phyloP scores from a whole-genome alignment of 345 rosid species.

The Boechera retrofracta region DNA sequence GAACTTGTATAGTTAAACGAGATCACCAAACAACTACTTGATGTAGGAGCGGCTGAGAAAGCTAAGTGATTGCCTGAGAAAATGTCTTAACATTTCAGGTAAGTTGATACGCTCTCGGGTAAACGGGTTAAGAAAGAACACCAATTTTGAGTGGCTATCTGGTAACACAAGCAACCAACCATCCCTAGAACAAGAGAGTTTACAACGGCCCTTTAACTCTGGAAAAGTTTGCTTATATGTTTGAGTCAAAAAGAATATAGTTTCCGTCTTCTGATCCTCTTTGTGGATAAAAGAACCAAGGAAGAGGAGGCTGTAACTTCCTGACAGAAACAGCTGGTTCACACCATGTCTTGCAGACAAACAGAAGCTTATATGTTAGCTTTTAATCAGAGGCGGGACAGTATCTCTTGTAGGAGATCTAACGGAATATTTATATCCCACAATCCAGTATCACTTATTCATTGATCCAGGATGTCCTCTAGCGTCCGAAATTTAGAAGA shows the following conservation, averaged over 20 bases:
- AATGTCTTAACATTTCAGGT: not conserved
- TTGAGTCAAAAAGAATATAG: not conserved
- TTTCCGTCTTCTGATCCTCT: not conserved
- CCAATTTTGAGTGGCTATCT: not conserved
- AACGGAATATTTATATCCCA: not conserved
- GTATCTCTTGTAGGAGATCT: not conserved
- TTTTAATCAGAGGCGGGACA: slow-evolving; percentile 15
- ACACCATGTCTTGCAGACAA: slow-evolving; percentile 18
- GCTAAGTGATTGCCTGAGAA: too few species aligned
- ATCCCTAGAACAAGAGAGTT: not conserved
- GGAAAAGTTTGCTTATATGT: not conserved
- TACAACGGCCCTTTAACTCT: not conserved
- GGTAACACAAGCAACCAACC: slow-evolving; percentile 17
- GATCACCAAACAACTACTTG: slow-evolving; percentile 1
- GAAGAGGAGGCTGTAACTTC: not conserved
- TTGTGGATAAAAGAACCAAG: slow-evolving; percentile 1
- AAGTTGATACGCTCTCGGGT: not conserved
- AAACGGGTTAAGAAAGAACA: not conserved
- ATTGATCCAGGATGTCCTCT: not conserved
- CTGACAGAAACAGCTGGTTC: slow-evolving; percentile 7
- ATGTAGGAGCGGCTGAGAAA: slow-evolving; percentile 11
- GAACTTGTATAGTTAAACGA: not conserved
- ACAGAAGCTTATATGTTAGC: slow-evolving; percentile 9
- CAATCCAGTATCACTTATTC: not conserved
- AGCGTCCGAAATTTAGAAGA: not conserved